Conservation (phyloP, 208 protist genomes). For the Acanthamoeba healyi region DNA sequence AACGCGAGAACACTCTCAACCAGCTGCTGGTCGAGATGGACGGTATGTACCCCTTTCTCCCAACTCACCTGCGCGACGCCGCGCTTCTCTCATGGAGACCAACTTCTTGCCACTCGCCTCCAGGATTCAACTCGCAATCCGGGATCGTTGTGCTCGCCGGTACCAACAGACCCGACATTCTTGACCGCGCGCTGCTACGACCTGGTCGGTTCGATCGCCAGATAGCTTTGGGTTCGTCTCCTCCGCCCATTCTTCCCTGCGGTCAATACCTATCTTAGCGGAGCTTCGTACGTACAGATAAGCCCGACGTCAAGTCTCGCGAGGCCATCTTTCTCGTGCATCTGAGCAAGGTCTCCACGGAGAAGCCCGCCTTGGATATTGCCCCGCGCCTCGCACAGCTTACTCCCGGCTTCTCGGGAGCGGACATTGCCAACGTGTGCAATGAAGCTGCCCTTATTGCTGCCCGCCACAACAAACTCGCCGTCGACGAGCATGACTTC, state of each 20-base stretch:
- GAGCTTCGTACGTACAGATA: conserved; percentile 65
- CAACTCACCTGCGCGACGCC: no score
- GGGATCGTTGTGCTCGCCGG: conserved; percentile 98
- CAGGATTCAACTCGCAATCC: conserved; percentile 89
- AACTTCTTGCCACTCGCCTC: no score
- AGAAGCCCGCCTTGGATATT: conserved; percentile 80
- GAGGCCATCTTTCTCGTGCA: conserved; percentile 96
- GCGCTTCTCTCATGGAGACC: no score
- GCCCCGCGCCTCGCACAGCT: conserved; percentile 85
- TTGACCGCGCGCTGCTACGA: conserved; percentile 97
- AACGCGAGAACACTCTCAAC: conserved; percentile 97
- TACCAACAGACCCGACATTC: conserved; percentile 98
- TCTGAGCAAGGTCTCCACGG: conserved; percentile 91
- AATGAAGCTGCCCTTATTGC: conserved; percentile 98
- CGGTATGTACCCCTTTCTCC: conserved; percentile 82
- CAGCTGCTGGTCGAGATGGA: conserved; percentile 98
- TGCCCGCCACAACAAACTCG: conserved; percentile 90
- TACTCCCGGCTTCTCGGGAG: conserved; percentile 92
- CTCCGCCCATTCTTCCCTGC: no score
- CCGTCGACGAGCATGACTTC: conserved; percentile 93
- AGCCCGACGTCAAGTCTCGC: conserved; percentile 96
- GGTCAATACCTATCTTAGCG: no score
- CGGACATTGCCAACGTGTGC: conserved; percentile 98
- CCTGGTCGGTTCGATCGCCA: conserved; percentile 96
- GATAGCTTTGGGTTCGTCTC: conserved; percentile 71